Conservation (phyloP, 2,329 filamentous ascomycete genomes). For the Alternaria dauci region DNA sequence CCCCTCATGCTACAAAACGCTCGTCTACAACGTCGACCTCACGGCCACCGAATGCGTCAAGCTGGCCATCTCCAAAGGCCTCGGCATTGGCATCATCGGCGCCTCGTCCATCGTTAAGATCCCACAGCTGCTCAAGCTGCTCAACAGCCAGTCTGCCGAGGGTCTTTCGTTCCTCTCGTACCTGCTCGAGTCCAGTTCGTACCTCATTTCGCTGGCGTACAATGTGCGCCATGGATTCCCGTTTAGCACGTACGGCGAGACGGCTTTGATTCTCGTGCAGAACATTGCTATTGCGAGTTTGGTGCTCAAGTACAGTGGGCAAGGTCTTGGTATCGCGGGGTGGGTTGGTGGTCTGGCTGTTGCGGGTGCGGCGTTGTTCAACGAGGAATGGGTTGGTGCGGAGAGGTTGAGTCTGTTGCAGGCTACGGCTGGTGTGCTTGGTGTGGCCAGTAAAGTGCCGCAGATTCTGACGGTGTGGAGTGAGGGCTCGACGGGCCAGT, state of each 20-base stretch:
- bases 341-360: slow-evolving; percentile 81
- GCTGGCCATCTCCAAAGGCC: slow-evolving; percentile 87
- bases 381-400: slow-evolving; percentile 69
- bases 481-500: slow-evolving; percentile 89
- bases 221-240: slow-evolving; percentile 90
- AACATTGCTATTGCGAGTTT: slow-evolving; percentile 89
- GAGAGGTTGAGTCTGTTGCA: slow-evolving; percentile 77
- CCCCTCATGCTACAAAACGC: slow-evolving; percentile 80
- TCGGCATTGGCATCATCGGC: slow-evolving; percentile 92
- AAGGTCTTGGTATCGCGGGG: slow-evolving; percentile 71
- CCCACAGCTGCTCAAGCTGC: slow-evolving; percentile 93
- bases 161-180: slow-evolving; percentile 92
- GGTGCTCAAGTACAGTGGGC: slow-evolving; percentile 83
- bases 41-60: slow-evolving; percentile 82
- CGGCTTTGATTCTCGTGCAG: slow-evolving; percentile 87
- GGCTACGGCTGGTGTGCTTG: slow-evolving; percentile 81
- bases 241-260: slow-evolving; percentile 97
- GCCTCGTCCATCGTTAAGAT: slow-evolving; percentile 94
- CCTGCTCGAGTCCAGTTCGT: slow-evolving; percentile 86
- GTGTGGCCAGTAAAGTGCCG: slow-evolving; percentile 89
- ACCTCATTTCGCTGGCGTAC: slow-evolving; percentile 91
- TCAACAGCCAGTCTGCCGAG: slow-evolving; percentile 78
- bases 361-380: slow-evolving; percentile 75
- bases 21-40: slow-evolving; percentile 85
- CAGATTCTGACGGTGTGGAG: slow-evolving; percentile 89